Base-by-base conservation (phyloP, 2,329 filamentous ascomycete genomes). In the Aspergillus pseudotamarii region DNA sequence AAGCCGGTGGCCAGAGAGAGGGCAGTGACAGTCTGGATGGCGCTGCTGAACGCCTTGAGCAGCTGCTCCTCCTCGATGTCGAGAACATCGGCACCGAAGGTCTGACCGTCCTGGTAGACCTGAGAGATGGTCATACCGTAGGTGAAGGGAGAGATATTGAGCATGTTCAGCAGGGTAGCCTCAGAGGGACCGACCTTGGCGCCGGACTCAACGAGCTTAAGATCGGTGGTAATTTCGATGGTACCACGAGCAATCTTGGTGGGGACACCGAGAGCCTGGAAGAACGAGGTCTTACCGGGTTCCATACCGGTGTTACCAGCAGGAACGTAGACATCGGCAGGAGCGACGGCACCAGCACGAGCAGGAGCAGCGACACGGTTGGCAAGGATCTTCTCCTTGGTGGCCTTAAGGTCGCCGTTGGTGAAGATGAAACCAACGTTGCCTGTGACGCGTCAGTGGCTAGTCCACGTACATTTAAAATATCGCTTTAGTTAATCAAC, bases 181-280 rank as follows among this genome's bases (percentile, higher is more conserved):
- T 99, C 95, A 80, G 95, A 99, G 79, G 95, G 90, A 83, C 96
- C 95, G 87, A 99, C 96, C 89, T 97, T 98, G 87, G 62, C 86
- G 75, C 90, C 89, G 71, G 92, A 88, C 87, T 97, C 93, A 79
- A 98, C 91, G 82, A 99, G 92, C 92, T 97, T 98, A 77, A 99
- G 88, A 81, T 99, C 95, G 77, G 90, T 87, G 70, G 94, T 97
- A 81, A 99, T 99, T 92, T 99, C 95, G 85, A 99, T 99, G 85
- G 95, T 99, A 96, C 95, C 96, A 96, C 95, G 95, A 81, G 95
- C 95, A 86, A 99, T 99, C 93, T 99, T 99, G 89, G 95, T 99
- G 81, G 95, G 95, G 81, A 99, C 93, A 93, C 94, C 94, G 84
- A 99, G 95, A 78, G 95, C 95, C 91, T 99, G 95, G 94, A 99